These are phyloP conservation scores for Prunus yedoensis DNA, from an alignment of 331 rosid species.

Conservation along the genomic window DNA sequence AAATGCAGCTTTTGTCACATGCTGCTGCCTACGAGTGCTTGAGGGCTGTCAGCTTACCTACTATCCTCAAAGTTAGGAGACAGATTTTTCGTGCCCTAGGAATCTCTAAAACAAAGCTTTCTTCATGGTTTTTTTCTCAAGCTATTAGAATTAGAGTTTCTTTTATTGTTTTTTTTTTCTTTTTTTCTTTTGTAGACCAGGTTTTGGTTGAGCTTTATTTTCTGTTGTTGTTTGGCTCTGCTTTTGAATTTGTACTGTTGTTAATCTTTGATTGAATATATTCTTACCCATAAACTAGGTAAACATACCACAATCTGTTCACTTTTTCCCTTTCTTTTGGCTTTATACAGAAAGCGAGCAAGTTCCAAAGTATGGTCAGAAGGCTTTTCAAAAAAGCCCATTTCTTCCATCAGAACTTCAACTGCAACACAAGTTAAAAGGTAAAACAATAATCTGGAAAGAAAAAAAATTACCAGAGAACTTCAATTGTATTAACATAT, in stretches of 20 bases:
- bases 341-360: background rate
- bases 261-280: background rate
- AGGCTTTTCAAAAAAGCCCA: slow-evolving; percentile 1
- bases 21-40: too few species aligned
- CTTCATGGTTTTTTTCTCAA: too few species aligned
- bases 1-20: background rate
- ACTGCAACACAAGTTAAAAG: background rate
- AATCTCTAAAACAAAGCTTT: too few species aligned
- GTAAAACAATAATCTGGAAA: background rate
- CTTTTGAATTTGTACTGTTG: background rate
- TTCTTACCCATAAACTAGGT: background rate
- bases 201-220: background rate
- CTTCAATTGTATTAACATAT: background rate
- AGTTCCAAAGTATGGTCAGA: background rate
- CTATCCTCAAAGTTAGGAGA: too few species aligned
- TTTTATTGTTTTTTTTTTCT: background rate
- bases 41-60: too few species aligned
- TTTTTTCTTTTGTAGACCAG: too few species aligned
- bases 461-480: background rate
- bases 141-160: background rate
- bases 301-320: background rate
- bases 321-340: background rate
- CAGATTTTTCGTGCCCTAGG: too few species aligned
- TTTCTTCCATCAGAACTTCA: background rate
- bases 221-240: background rate